Evolutionary conservation across 345 rosid genomes (phyloP).

Genomic region (Excoecaria cochinchinensis): DNA sequence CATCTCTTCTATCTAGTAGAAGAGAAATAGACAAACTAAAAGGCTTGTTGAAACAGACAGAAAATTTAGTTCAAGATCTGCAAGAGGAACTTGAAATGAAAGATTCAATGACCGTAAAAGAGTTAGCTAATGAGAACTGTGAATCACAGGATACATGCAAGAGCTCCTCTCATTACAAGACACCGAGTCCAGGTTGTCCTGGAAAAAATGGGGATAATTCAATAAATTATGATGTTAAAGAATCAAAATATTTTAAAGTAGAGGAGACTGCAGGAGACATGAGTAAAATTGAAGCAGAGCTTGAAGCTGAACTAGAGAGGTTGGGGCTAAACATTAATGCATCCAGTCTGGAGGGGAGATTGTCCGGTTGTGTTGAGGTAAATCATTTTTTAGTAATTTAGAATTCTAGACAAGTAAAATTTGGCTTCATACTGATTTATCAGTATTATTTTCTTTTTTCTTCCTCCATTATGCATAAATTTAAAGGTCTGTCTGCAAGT

Average conservation of each 20-base stretch:
- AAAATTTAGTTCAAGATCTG: constrained; percentile 70
- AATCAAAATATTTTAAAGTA: constrained; percentile 36
- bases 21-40: constrained; percentile 48
- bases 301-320: constrained; percentile 93
- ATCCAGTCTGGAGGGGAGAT: constrained; percentile 41
- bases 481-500: neutral
- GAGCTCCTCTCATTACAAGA: constrained; percentile 27
- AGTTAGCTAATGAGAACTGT: constrained; percentile 47
- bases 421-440: constrained; percentile 3
- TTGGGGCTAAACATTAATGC: constrained; percentile 65
- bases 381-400: constrained; percentile 9
- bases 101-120: constrained; percentile 59
- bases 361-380: constrained; percentile 59
- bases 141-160: constrained; percentile 35
- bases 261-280: constrained; percentile 46
- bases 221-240: constrained; percentile 23
- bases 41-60: constrained; percentile 52
- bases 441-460: neutral
- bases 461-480: neutral
- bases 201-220: constrained; percentile 21
- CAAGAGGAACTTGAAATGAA: constrained; percentile 75
- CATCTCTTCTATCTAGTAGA: constrained; percentile 48
- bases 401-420: constrained; percentile 4
- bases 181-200: constrained; percentile 16
- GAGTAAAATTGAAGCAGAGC: constrained; percentile 90